These are phyloP conservation scores for Cucumis sativus DNA, from an alignment of 306 rosid species.

Conservation along the genomic window Cucumber_9930_V3 NC_026655.2:10178001-10178500, in stretches of 20 bases:
- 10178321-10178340: not conserved
- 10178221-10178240: not conserved
- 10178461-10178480: slow-evolving; percentile 98
- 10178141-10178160: not conserved
- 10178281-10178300: not conserved
- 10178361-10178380: not conserved
- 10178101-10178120: not conserved
- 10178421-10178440: slow-evolving; percentile 98
- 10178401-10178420: slow-evolving; percentile 16
- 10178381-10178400: not conserved
- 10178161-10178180: not conserved
- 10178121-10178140: not conserved
- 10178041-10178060: not conserved
- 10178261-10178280: not conserved
- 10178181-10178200: not conserved
- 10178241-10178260: not conserved
- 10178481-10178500: slow-evolving; percentile 99
- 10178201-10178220: not conserved
- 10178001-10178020: slow-evolving; percentile 10
- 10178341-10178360: not conserved
- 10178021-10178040: not conserved
- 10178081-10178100: not conserved
- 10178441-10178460: slow-evolving; percentile 98
- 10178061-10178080: not conserved
- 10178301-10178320: not conserved